Percentiles rank a stretch among this genome's conserved stretches.
These are phyloP conservation scores for Teratosphaeria nubilosa DNA, from an alignment of 2,329 filamentous ascomycete genomes.

Conservation along the genomic window DNA sequence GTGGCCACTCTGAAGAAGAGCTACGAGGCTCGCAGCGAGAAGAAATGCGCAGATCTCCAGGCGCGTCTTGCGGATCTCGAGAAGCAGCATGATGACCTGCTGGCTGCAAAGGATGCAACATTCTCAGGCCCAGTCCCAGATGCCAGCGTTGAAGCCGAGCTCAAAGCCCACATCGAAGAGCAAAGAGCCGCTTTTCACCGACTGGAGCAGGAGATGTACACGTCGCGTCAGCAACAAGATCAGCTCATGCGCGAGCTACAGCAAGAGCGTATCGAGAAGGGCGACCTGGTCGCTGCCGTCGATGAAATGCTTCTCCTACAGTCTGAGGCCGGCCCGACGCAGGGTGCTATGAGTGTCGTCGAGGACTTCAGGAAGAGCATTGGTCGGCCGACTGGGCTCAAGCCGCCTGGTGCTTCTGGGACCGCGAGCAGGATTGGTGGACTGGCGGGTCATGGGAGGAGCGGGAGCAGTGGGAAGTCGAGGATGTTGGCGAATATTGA, in stretches of 20 bases:
- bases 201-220: constrained; percentile 60
- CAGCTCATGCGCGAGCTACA: constrained; percentile 61
- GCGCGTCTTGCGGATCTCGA: constrained; percentile 56
- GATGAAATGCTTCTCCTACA: constrained; percentile 74
- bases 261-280: constrained; percentile 70
- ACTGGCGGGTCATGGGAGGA: constrained; percentile 13
- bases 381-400: constrained; percentile 32
- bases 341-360: constrained; percentile 25
- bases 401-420: constrained; percentile 43
- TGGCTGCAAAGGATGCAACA: constrained; percentile 54
- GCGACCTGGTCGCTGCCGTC: constrained; percentile 68
- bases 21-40: constrained; percentile 81
- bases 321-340: constrained; percentile 20
- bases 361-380: constrained; percentile 47
- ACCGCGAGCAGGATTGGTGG: constrained; percentile 39
- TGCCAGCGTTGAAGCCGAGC: constrained; percentile 17
- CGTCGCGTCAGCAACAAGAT: constrained; percentile 60
- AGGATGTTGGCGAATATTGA: constrained; percentile 80
- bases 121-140: constrained; percentile 43
- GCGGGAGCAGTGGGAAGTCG: constrained; percentile 43
- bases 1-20: constrained; percentile 75
- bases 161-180: constrained; percentile 46
- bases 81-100: constrained; percentile 66
- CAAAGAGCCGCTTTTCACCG: constrained; percentile 64
- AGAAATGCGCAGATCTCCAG: constrained; percentile 73